Conservation (phyloP, 495 filamentous ascomycete species). For the Penicillium flavigenum region DNA sequence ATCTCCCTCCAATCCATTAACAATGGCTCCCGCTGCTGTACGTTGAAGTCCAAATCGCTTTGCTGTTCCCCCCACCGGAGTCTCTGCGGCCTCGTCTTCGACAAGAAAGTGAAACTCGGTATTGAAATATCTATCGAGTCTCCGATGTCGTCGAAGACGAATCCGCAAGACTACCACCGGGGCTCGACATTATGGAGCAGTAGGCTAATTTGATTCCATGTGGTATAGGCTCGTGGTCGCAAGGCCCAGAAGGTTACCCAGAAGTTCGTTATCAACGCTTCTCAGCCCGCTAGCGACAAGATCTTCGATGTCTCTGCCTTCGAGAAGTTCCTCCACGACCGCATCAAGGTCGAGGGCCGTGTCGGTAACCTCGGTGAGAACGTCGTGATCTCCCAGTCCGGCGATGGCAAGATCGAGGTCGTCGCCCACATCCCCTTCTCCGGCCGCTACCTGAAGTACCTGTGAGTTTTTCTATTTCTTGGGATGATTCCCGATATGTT, state of each 20-base stretch:
- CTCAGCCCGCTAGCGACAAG: slow-evolving; percentile 96
- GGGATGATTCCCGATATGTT: background rate
- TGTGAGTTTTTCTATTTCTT: slow-evolving; percentile 59
- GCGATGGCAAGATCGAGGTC: slow-evolving; percentile 97
- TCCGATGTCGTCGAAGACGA: slow-evolving; percentile 14
- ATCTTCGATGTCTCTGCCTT: slow-evolving; percentile 99
- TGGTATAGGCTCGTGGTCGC: slow-evolving; percentile 50
- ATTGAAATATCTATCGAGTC: slow-evolving; percentile 30
- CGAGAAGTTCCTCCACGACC: slow-evolving; percentile 99
- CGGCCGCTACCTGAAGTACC: slow-evolving; percentile 98
- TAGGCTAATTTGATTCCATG: slow-evolving; percentile 71
- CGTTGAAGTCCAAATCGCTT: slow-evolving; percentile 74
- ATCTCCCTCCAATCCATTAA: slow-evolving; percentile 33
- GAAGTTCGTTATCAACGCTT: slow-evolving; percentile 98
- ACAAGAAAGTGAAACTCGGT: slow-evolving; percentile 10
- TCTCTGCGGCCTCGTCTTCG: slow-evolving; percentile 14
- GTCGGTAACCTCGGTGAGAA: slow-evolving; percentile 96
- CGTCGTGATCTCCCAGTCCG: slow-evolving; percentile 83
- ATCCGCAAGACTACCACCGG: slow-evolving; percentile 16
- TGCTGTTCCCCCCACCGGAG: slow-evolving; percentile 65
- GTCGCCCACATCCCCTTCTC: slow-evolving; percentile 97
- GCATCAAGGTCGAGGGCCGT: slow-evolving; percentile 98
- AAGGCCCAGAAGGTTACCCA: slow-evolving; percentile 69
- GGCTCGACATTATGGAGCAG: slow-evolving; percentile 69
- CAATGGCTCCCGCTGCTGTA: slow-evolving; percentile 66